A percentile compares a stretch with the other conserved stretches of the same genome.
Evolutionary conservation across 192 early-diverging fungal genomes (phyloP).

Genomic region (Coemansia sp.): DNA sequence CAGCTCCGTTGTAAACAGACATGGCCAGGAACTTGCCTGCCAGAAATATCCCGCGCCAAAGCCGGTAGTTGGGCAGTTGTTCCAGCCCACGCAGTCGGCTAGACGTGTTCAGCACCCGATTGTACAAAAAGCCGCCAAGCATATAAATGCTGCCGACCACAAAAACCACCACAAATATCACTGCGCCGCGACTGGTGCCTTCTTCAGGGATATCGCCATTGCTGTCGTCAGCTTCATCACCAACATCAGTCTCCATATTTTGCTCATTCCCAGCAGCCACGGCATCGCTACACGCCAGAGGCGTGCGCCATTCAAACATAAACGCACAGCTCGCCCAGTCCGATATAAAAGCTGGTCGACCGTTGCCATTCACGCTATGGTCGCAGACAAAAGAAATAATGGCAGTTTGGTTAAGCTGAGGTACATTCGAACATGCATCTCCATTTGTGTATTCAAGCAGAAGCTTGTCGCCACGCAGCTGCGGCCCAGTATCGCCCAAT

Average conservation of each 20-base stretch:
- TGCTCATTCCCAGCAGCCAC: constrained; percentile 4
- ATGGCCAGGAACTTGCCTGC: constrained; percentile 17
- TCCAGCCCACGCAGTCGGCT: constrained; percentile 50
- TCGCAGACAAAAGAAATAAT: constrained; percentile 50
- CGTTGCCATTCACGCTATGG: constrained; percentile 12
- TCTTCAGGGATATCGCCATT: not conserved
- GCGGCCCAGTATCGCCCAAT: constrained; percentile 15
- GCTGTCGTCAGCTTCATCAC: not conserved
- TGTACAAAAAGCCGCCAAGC: constrained; percentile 56
- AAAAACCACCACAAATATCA: constrained; percentile 41
- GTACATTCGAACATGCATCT: constrained; percentile 26
- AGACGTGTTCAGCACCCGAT: constrained; percentile 52
- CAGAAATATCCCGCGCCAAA: constrained; percentile 49
- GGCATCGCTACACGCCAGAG: constrained; percentile 29
- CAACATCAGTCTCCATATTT: not conserved
- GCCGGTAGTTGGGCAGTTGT: constrained; percentile 55
- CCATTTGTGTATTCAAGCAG: constrained; percentile 46
- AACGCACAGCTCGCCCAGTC: constrained; percentile 50
- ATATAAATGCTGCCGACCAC: constrained; percentile 51
- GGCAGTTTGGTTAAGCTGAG: constrained; percentile 30
- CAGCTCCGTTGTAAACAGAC: constrained; percentile 4
- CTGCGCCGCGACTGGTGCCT: constrained; percentile 22
- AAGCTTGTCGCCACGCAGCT: constrained; percentile 37
- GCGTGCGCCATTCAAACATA: constrained; percentile 58
- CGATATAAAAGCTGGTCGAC: constrained; percentile 45